phyloP scores from a whole-genome alignment of 768 basidiomycete genomes.

The Multifurca ochricompacta region DNA sequence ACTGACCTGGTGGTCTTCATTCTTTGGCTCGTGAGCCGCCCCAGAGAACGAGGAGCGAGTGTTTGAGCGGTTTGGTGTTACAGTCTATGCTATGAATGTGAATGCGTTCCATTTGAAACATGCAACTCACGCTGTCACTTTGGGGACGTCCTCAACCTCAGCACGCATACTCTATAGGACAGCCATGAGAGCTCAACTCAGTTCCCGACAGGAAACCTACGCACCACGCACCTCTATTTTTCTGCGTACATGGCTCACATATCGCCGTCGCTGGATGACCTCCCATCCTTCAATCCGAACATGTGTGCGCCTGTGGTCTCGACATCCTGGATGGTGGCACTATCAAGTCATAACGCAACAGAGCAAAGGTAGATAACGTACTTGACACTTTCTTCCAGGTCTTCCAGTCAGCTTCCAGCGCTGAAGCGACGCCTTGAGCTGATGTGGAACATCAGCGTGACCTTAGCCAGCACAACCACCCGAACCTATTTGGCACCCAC shows the following conservation, averaged over 20 bases:
- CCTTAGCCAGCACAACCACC: not conserved
- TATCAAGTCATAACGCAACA: not conserved
- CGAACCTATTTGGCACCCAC: constrained; percentile 30
- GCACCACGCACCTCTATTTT: constrained; percentile 68
- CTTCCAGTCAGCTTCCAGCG: constrained; percentile 85
- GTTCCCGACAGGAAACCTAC: not conserved
- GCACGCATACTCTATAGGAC: constrained; percentile 60
- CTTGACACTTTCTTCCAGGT: constrained; percentile 92
- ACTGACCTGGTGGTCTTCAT: constrained; percentile 63
- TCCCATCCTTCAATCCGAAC: constrained; percentile 80
- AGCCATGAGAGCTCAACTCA: not conserved
- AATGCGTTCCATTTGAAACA: not conserved
- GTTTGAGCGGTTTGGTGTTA: constrained; percentile 1
- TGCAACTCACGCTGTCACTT: constrained; percentile 16
- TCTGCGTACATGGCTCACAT: constrained; percentile 65
- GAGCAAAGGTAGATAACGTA: constrained; percentile 28
- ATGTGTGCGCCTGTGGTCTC: constrained; percentile 76
- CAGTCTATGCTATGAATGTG: not conserved
- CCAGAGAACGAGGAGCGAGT: constrained; percentile 1
- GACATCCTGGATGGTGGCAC: constrained; percentile 55
- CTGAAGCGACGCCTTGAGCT: constrained; percentile 69
- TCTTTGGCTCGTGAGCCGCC: constrained; percentile 20
- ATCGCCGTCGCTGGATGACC: constrained; percentile 64
- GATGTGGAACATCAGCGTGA: constrained; percentile 2
- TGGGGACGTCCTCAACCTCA: constrained; percentile 36